Conservation (phyloP, 1,139 yeast genomes). For the Debaryomyces coudertii region DNA sequence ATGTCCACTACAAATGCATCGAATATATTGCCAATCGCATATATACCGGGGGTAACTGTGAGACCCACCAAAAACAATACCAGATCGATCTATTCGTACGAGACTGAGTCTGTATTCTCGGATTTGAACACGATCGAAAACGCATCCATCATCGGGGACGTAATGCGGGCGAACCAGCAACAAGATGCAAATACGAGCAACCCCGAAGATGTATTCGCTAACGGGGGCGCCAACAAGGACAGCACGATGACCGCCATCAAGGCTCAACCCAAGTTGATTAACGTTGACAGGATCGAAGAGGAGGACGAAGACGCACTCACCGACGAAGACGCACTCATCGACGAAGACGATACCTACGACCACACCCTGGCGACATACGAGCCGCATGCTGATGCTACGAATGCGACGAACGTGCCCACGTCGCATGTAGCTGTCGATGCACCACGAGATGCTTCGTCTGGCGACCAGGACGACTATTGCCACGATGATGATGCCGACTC, state of each 20-base stretch:
- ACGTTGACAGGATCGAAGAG: constrained; percentile 55
- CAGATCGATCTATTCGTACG: constrained; percentile 51
- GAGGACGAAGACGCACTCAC: constrained; percentile 46
- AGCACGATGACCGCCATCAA: constrained; percentile 67
- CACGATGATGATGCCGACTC: constrained; percentile 25
- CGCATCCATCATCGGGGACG: constrained; percentile 59
- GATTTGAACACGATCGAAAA: constrained; percentile 55
- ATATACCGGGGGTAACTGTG: constrained; percentile 91
- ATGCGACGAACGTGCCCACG: background rate
- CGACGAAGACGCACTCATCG: constrained; percentile 25
- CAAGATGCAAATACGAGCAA: constrained; percentile 8
- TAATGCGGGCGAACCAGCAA: constrained; percentile 31
- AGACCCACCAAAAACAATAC: constrained; percentile 54
- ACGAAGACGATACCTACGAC: background rate
- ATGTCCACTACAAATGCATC: constrained; percentile 74
- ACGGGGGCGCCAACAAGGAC: constrained; percentile 10
- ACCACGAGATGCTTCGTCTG: background rate
- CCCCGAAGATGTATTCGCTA: constrained; percentile 1
- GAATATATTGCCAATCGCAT: constrained; percentile 89
- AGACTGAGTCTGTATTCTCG: constrained; percentile 54
- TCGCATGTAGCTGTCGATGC: constrained; percentile 6
- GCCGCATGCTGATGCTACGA: constrained; percentile 1
- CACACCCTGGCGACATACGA: background rate
- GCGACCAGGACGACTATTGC: constrained; percentile 14
- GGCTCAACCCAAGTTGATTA: constrained; percentile 68